Evolutionary conservation across 352 stramenopile genomes (phyloP), one percentile per base, ranked within the genome.

Genomic region (Phytophthora cryptogea): DNA sequence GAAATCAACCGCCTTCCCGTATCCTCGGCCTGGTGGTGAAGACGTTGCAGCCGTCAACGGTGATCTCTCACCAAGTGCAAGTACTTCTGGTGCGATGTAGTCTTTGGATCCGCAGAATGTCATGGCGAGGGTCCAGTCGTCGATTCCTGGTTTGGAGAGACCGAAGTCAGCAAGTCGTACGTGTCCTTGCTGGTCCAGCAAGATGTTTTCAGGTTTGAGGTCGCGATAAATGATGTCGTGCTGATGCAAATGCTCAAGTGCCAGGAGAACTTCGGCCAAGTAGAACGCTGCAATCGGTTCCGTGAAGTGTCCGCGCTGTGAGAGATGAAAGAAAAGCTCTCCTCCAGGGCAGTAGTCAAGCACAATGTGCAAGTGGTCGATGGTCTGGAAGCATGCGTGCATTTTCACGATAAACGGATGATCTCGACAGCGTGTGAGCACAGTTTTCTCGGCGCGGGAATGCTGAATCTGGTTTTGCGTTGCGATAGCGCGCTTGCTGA

Each of bases 341-440:
- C 83, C 79, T 45, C 83, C 83, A n/a, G 78, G 72, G 39, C 80
- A 91, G 33, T 90, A 93, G 51, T 92, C 83, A 1, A 90, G 67
- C 33, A 90, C 83, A 17, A 92, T 59, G 44, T 90, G 71, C 16
- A 93, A 56, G 44, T 88, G 76, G 44, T 94, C 67, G 54, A 86
- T 89, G 23, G 87, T 96, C 66, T 97, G 89, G 56, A 97, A 96
- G 16, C 86, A 82, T 16, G 76, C 83, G 51, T 96, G 86, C 31
- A 97, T 79, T 51, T 91, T 88, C 4, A 97, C 80, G 63, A 97
- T 96, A 72, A 97, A 97, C 32, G 90, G 90, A 58, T 97, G 91
- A 59, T 93, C 78, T 20, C 86, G 79, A 33, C 79, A 88, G 65
- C 97, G 95, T 26, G 81, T 86, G 20, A 97, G 83, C 43, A 97